Evolutionary conservation across 805 yeast genomes (phyloP).

Genomic region (Clavispora asparagi): DNA sequence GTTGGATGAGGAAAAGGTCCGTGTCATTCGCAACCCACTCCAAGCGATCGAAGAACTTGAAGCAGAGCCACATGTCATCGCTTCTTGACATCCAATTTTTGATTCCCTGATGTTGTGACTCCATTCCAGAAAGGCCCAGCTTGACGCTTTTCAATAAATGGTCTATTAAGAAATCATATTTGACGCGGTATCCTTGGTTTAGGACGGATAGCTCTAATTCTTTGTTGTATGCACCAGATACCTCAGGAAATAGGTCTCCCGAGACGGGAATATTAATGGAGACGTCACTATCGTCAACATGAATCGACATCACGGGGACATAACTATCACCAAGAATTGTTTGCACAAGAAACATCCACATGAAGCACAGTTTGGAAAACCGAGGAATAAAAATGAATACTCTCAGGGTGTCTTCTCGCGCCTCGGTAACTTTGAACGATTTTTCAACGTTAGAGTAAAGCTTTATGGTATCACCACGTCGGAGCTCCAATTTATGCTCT

Average conservation of each 20-base stretch:
- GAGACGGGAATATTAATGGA: not conserved
- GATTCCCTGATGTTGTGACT: not conserved
- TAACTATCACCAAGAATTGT: constrained; percentile 37
- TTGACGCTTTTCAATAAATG: constrained; percentile 23
- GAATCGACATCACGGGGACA: constrained; percentile 3
- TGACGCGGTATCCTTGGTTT: constrained; percentile 21
- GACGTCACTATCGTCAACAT: not conserved
- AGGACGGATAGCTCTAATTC: constrained; percentile 6
- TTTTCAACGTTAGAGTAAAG: constrained; percentile 69
- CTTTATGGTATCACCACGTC: constrained; percentile 27
- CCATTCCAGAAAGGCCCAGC: constrained; percentile 23
- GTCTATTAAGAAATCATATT: constrained; percentile 25
- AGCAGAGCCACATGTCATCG: constrained; percentile 42
- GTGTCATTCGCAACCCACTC: constrained; percentile 43
- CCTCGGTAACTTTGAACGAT: constrained; percentile 49
- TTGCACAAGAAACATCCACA: constrained; percentile 60
- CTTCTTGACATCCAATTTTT: constrained; percentile 20
- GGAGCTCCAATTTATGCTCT: constrained; percentile 15
- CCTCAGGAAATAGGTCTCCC: not conserved
- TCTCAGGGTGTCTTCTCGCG: constrained; percentile 16
- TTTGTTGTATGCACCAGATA: not conserved
- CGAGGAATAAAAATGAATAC: constrained; percentile 55
- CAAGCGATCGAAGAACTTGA: constrained; percentile 66
- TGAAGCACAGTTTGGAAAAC: constrained; percentile 47
- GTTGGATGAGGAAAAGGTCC: constrained; percentile 23